Conservation (phyloP, 1,284 basidiomycete species). For the Tilletia horrida region DNA sequence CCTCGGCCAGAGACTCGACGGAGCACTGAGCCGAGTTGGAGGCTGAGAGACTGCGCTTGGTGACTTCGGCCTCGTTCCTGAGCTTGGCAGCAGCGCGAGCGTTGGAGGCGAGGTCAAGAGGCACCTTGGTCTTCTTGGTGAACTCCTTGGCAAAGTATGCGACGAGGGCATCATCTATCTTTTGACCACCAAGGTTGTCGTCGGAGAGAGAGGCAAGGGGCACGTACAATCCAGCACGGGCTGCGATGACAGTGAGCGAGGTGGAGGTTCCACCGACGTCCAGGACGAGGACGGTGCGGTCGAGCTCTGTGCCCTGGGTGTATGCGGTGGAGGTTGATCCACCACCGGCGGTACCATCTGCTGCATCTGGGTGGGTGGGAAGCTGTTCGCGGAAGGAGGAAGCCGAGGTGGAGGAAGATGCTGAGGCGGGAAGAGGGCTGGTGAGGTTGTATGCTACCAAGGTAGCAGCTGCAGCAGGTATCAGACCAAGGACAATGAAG, state of each 20-base stretch:
- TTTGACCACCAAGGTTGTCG: constrained; percentile 62
- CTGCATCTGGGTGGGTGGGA: constrained; percentile 51
- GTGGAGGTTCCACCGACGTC: constrained; percentile 64
- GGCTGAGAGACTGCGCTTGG: constrained; percentile 87
- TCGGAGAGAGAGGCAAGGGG: constrained; percentile 60
- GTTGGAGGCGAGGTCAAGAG: constrained; percentile 59
- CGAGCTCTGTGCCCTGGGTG: constrained; percentile 57
- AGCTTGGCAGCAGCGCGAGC: constrained; percentile 89
- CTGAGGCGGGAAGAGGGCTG: constrained; percentile 60
- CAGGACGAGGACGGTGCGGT: constrained; percentile 62
- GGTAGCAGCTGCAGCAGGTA: constrained; percentile 77
- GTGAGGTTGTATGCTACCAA: constrained; percentile 61
- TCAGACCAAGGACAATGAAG: constrained; percentile 72
- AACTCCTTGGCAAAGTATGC: constrained; percentile 94
- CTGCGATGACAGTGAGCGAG: constrained; percentile 59
- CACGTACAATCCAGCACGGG: constrained; percentile 61
- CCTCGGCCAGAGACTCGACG: constrained; percentile 92
- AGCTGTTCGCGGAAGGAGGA: constrained; percentile 29
- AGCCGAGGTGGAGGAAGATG: constrained; percentile 57
- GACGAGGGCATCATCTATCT: constrained; percentile 78
- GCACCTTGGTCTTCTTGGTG: constrained; percentile 87
- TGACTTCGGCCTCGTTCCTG: constrained; percentile 86
- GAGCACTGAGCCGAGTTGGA: constrained; percentile 80
- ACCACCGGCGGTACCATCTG: constrained; percentile 26
- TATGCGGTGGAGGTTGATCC: constrained; percentile 28